A percentile compares a stretch with the other conserved stretches of the same genome.
phyloP scores from a whole-genome alignment of 805 yeast species.

The Ogataea parapolymorpha region DNA sequence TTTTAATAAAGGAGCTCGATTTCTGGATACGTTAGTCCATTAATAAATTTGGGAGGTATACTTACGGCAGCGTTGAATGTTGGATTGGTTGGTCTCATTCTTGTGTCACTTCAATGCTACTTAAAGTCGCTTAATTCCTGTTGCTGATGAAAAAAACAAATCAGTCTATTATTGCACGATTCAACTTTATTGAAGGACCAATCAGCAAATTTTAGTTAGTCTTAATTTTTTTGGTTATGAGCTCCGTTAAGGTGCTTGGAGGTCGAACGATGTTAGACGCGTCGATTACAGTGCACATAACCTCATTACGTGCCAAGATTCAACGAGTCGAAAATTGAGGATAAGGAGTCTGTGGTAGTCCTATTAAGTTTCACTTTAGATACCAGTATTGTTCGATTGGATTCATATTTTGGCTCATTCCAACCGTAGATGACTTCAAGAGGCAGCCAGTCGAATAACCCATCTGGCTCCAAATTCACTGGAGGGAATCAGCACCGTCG shows the following conservation, averaged over 20 bases:
- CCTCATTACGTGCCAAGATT: not conserved
- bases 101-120: constrained; percentile 1
- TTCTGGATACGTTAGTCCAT: constrained; percentile 4
- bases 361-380: too few species aligned
- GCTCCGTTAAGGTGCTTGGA: not conserved
- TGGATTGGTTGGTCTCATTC: constrained; percentile 50
- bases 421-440: constrained; percentile 2
- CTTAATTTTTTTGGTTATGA: constrained; percentile 2
- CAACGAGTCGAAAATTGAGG: too few species aligned
- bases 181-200: constrained; percentile 3
- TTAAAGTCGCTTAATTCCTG: not conserved
- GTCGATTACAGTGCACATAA: constrained; percentile 5
- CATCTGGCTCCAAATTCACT: constrained; percentile 1
- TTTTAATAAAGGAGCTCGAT: constrained; percentile 17
- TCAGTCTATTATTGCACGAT: constrained; percentile 1
- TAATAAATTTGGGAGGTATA: constrained; percentile 4
- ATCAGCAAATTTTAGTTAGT: constrained; percentile 4
- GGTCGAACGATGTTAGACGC: not conserved
- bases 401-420: too few species aligned
- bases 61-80: constrained; percentile 46
- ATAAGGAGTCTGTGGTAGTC: too few species aligned
- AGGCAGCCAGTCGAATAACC: constrained; percentile 1
- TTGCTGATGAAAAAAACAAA: not conserved
- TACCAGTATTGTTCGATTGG: too few species aligned
- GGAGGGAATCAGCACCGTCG: constrained; percentile 21